Conservation (phyloP, 139 green algal species). For the Tetradesmus obliquus region DNA sequence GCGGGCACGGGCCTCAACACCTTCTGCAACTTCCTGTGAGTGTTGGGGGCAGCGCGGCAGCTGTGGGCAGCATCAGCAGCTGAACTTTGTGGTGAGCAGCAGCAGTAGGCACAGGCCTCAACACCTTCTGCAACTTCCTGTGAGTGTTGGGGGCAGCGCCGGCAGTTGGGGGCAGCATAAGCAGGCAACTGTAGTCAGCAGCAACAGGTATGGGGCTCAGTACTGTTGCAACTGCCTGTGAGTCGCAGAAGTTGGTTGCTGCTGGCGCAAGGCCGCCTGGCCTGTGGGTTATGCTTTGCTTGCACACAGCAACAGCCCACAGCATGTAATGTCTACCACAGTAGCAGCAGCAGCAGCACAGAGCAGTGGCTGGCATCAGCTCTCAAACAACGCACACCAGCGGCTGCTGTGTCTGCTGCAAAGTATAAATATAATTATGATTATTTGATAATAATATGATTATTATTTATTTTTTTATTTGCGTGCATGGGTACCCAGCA, state of each 20-base stretch:
- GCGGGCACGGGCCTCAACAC: conserved; percentile 59
- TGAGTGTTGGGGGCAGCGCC: background rate
- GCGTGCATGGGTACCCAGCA: too few species aligned
- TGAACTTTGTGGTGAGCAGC: too few species aligned
- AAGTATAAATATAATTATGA: too few species aligned
- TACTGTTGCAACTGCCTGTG: conserved; percentile 71
- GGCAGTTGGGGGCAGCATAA: background rate
- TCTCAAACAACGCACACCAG: background rate
- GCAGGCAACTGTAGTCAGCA: too few species aligned
- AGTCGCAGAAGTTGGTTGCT: background rate
- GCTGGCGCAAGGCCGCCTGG: too few species aligned
- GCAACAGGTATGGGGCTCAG: conserved; percentile 55
- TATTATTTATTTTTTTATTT: too few species aligned
- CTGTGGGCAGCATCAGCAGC: background rate
- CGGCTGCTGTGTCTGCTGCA: background rate
- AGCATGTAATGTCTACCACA: background rate
- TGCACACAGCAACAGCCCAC: too few species aligned
- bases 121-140: conserved; percentile 72
- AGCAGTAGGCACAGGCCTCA: conserved; percentile 54
- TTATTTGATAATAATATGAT: too few species aligned
- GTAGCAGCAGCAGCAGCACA: background rate
- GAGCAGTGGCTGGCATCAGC: too few species aligned
- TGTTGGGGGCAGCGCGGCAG: background rate
- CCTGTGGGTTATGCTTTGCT: too few species aligned
- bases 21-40: conserved; percentile 68